Conservation (phyloP, 495 filamentous ascomycete genomes). For the Aspergillus cavernicola region DNA sequence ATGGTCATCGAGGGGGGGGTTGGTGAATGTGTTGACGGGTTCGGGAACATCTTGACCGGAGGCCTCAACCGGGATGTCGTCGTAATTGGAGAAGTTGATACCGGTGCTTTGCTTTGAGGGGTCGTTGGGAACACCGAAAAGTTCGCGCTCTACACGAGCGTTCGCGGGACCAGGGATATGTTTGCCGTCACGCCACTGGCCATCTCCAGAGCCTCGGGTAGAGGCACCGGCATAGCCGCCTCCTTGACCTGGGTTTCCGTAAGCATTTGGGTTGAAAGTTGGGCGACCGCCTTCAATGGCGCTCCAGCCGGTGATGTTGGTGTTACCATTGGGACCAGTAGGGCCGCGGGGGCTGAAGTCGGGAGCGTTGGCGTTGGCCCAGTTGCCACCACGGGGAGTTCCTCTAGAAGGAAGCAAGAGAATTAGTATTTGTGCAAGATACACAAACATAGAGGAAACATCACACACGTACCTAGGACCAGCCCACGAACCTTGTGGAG, state of each 20-base stretch:
- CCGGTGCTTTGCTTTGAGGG: constrained; percentile 91
- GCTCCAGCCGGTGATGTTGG: constrained; percentile 37
- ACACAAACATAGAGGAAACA: constrained; percentile 1
- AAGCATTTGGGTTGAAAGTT: constrained; percentile 63
- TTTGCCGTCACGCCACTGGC: constrained; percentile 94
- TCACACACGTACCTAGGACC: constrained; percentile 37
- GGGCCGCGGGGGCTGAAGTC: constrained; percentile 62
- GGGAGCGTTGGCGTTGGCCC: constrained; percentile 62
- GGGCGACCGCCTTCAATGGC: constrained; percentile 31
- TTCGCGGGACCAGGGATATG: constrained; percentile 88
- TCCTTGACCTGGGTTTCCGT: constrained; percentile 58
- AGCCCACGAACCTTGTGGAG: constrained; percentile 29
- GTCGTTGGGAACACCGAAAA: constrained; percentile 92
- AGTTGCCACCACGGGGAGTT: constrained; percentile 61
- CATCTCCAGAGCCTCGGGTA: constrained; percentile 82
- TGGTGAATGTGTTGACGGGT: constrained; percentile 82
- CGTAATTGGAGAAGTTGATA: constrained; percentile 99
- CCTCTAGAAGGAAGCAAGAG: constrained; percentile 17
- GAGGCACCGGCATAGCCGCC: constrained; percentile 42
- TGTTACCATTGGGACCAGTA: constrained; percentile 48
- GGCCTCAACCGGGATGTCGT: constrained; percentile 97
- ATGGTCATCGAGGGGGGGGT: constrained; percentile 91
- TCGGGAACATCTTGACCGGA: constrained; percentile 93
- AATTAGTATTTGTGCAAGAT: constrained; percentile 3
- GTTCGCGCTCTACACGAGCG: constrained; percentile 84